Percentiles rank a stretch among this genome's conserved stretches.
phyloP scores from a whole-genome alignment of 129 eudicot species.

The Cynara cardunculus region DNA sequence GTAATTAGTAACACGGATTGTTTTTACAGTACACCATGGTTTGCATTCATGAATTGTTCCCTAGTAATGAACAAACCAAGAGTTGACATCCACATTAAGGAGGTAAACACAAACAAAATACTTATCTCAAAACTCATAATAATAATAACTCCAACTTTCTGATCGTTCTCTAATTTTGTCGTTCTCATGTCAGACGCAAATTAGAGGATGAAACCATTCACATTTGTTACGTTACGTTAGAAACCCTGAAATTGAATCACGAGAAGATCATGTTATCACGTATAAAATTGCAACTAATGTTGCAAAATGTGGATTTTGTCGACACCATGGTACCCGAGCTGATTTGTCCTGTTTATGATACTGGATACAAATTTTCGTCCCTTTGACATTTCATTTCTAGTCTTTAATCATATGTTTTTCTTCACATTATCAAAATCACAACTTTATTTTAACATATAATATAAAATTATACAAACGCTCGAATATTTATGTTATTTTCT shows the following conservation, averaged over 20 bases:
- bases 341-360: background rate
- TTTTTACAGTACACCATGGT: background rate
- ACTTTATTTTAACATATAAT: too few species aligned
- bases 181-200: too few species aligned
- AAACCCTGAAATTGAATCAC: background rate
- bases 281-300: background rate
- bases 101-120: too few species aligned
- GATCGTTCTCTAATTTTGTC: too few species aligned
- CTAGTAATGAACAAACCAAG: background rate
- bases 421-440: background rate
- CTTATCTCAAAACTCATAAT: too few species aligned
- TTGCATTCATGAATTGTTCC: background rate
- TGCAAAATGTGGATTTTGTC: background rate
- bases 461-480: background rate
- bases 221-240: background rate
- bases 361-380: background rate
- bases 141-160: background rate
- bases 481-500: too few species aligned
- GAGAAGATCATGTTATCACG: background rate
- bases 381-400: background rate
- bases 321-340: background rate
- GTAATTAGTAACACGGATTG: background rate
- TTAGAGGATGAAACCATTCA: background rate
- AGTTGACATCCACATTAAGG: too few species aligned
- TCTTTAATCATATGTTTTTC: background rate